phyloP scores from a whole-genome alignment of 495 filamentous ascomycete genomes.

The Pseudomonodictys pantanalensis region DNA sequence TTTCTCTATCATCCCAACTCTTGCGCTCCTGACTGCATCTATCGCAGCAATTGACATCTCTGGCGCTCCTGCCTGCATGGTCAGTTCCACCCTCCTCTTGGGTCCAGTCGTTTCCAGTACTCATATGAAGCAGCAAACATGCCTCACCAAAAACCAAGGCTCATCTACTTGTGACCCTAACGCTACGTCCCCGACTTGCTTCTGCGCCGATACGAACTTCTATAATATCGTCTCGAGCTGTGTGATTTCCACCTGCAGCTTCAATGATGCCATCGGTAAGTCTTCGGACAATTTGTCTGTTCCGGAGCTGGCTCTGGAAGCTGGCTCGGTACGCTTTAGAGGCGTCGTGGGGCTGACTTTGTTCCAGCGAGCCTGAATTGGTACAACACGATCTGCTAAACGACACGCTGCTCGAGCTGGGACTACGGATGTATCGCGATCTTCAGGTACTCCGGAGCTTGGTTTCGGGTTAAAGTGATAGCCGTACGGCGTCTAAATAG shows the following conservation, averaged over 20 bases:
- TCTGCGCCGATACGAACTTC: conserved; percentile 5
- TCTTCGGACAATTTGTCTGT: background rate
- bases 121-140: background rate
- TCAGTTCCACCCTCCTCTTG: background rate
- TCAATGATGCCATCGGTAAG: background rate
- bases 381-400: background rate
- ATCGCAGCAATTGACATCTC: background rate
- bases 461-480: too few species aligned
- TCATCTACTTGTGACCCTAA: background rate
- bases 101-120: background rate
- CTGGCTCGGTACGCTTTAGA: background rate
- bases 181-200: background rate
- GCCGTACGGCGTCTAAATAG: too few species aligned
- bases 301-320: background rate
- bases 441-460: too few species aligned
- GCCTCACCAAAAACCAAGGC: background rate
- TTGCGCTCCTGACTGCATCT: background rate
- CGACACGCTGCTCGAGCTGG: too few species aligned
- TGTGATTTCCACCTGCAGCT: background rate
- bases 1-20: background rate
- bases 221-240: background rate
- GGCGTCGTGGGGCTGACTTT: background rate
- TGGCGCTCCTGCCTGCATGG: conserved; percentile 6
- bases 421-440: too few species aligned
- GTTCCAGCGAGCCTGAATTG: background rate